Base-by-base conservation (phyloP, 2,329 filamentous ascomycete genomes). In the Aspergillus latus region DNA sequence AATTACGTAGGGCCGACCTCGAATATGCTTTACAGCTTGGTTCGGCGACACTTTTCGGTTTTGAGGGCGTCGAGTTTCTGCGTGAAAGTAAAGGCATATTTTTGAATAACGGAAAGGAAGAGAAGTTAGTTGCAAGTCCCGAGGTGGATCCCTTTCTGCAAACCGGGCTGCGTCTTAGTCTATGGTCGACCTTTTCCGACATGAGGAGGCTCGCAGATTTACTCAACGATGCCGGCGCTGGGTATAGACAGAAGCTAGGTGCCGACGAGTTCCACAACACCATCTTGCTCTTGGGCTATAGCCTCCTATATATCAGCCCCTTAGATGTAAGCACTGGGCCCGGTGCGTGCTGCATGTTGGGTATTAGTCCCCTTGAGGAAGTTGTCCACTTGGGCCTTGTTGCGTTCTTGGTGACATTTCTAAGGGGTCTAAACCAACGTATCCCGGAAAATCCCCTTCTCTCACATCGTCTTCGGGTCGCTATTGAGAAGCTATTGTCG, bases 1-100 rank as follows among this genome's bases (percentile, higher is more conserved):
- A 26, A 40, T 39, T 2, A 29, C 21, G 6, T 29, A 52, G 50
- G 32, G 50, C 42, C 26, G 50, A 52, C 34, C 13, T 52, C 32
- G 50, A 52, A 16, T 52, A 46, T n/a, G 42, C 50, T 34, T 32
- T 52, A 26, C 50, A 52, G 10, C 50, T 52, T 30, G 50, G 50
- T 26, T 37, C 42, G 11, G 47, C 26, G 42, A 47, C 50, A 11
- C 21, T 52, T 1, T 52, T 52, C 39, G 50, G 43, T 8, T 2
- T 11, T 29, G 34, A 52, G 4, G 50, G 50, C 3, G 32, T 52
- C 10, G n/a, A 40, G 34, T 44, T 28, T 5, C 50, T 52, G 8
- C 42, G 43, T 16, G 10, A 15, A 4, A 21, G 37, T 7, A 34
- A n/a, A 11, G 36, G 10, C 15, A 4, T 39, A 4, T 8, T n/a